Evolutionary conservation across 2,329 filamentous ascomycete species (phyloP).

Genomic region (Curvularia eragrostidis): DNA sequence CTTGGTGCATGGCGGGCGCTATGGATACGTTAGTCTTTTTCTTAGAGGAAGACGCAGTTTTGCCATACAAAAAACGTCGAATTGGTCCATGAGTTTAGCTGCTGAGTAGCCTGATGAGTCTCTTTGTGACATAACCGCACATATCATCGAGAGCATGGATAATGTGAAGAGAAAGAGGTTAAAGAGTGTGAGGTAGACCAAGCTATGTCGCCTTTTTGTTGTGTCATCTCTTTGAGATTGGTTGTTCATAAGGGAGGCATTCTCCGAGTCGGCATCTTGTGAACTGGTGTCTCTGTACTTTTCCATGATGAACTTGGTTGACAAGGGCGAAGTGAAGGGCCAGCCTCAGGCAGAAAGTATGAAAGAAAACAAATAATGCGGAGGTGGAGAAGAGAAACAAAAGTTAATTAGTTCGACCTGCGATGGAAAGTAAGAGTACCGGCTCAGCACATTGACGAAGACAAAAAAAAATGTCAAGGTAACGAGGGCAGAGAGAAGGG

Average conservation of each 20-base stretch:
- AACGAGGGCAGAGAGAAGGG: constrained; percentile 5
- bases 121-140: constrained; percentile 42
- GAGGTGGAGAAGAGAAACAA: not conserved
- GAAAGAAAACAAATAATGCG: too few relatives aligned
- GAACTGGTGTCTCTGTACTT: constrained; percentile 31
- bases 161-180: constrained; percentile 46
- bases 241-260: constrained; percentile 38
- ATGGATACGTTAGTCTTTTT: not conserved
- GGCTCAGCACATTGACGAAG: constrained; percentile 20
- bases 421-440: constrained; percentile 20
- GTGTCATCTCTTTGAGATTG: constrained; percentile 33
- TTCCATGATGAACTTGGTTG: constrained; percentile 29
- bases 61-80: constrained; percentile 38
- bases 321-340: not conserved
- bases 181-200: constrained; percentile 40
- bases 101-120: constrained; percentile 31
- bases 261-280: constrained; percentile 35
- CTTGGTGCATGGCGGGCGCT: constrained; percentile 42
- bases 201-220: constrained; percentile 28
- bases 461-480: not conserved
- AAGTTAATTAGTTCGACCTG: constrained; percentile 27
- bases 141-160: constrained; percentile 40
- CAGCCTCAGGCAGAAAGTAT: not conserved
- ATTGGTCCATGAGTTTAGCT: constrained; percentile 43
- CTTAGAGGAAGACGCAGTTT: too few relatives aligned